These are phyloP conservation scores for Chloris gayana DNA, from an alignment of 176 grass and related monocot genomes.

Conservation along the genomic window DNA sequence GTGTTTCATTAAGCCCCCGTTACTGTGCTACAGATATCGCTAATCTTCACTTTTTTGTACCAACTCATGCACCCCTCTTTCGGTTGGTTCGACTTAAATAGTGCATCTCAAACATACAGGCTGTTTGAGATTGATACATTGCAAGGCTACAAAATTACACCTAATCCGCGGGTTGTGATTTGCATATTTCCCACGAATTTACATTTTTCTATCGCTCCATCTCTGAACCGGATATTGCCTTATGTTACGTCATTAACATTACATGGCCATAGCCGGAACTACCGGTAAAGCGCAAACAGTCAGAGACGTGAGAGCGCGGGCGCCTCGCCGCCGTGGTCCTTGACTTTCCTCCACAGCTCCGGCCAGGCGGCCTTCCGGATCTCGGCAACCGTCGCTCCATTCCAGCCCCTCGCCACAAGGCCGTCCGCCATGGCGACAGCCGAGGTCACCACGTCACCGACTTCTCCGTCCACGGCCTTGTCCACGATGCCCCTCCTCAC, in stretches of 20 bases:
- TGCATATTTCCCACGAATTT: neutral
- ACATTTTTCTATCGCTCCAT: no score
- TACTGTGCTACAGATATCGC: neutral
- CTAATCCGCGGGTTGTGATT: neutral
- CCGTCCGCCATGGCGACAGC: constrained; percentile 44
- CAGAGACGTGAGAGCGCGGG: constrained; percentile 15
- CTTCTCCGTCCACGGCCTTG: constrained; percentile 37
- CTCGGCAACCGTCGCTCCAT: constrained; percentile 41
- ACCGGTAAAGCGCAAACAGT: neutral
- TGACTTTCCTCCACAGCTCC: constrained; percentile 32
- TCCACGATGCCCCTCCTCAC: constrained; percentile 61
- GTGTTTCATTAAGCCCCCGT: neutral
- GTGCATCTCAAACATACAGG: neutral
- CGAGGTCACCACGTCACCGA: constrained; percentile 36
- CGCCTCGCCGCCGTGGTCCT: constrained; percentile 7
- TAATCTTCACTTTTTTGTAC: neutral
- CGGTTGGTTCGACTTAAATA: no score
- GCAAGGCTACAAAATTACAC: neutral
- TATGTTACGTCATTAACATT: no score
- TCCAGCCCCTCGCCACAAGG: constrained; percentile 51
- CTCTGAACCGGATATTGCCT: neutral
- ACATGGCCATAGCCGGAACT: neutral
- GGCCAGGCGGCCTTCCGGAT: constrained; percentile 48
- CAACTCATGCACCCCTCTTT: neutral
- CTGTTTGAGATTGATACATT: neutral